Evolutionary conservation across 495 filamentous ascomycete species (phyloP), one percentile per base, ranked within the genome.

Genomic region (Daldinia vernicosa): DNA sequence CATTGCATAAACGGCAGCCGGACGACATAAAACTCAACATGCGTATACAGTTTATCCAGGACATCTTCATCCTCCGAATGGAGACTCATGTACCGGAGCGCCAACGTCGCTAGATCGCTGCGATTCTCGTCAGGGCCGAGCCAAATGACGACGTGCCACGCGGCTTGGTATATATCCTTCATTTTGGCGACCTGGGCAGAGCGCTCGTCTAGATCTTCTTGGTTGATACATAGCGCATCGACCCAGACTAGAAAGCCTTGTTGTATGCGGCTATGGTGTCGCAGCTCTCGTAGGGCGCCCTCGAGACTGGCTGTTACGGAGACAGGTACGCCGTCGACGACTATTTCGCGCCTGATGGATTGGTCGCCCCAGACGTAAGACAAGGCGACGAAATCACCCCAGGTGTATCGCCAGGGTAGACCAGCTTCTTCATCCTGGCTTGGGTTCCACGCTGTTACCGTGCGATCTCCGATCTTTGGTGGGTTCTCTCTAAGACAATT

Each of bases 31-130:
- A 62, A 54, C 27, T 68, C 57, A 1, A 55, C 50, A n/a, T 59
- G 32, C 19, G 57, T 45, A n/a, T 67, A 67, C 1, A 68, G 50
- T 39, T 62, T 68, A 35, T 35, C 54, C 30, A 62, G 17, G 11
- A 62, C 58, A 37, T 68, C 57, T 55, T 37, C 50, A 30, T 43
- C 47, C 39, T 68, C 15, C 9, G 65, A 30, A 32, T 68, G 47
- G 17, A 68, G 33, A 39, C 65, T 68, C 39, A 68, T 68, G 24
- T 68, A 68, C 55, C 65, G 58, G 14, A 68, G 65, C 6, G 65
- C 65, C 27, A 68, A 15, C 57, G 61, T 62, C n/a, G 57, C 65
- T 24, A 54, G 24, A 17, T 52, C 35, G 22, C 55, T 66, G 15
- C 59, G 55, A 3, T 66, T 35, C 12, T 66, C 63, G 7, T 37